Conservation (phyloP, 352 stramenopile species). For the Phytophthora hybrid region DNA sequence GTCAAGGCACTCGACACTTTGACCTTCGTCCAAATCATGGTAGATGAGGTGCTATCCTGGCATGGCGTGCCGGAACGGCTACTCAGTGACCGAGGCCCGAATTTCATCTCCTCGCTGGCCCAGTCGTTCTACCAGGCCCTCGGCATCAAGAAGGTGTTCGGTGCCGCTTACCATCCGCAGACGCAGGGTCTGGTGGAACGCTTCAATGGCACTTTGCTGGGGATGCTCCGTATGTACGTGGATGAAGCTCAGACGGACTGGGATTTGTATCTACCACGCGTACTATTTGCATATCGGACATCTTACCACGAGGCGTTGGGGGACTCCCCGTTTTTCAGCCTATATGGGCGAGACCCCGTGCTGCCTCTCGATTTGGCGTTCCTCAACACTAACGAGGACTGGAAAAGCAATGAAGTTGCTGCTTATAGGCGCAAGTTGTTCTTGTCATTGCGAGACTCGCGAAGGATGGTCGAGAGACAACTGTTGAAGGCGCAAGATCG, state of each 20-base stretch:
- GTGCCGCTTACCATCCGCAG: too few species aligned
- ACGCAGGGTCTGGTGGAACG: too few species aligned
- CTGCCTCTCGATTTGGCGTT: conserved; percentile 16
- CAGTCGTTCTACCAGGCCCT: too few species aligned
- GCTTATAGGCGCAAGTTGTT: background rate
- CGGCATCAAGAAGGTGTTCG: too few species aligned
- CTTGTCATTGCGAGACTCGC: background rate
- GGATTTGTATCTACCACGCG: background rate
- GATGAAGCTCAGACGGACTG: conserved; percentile 4
- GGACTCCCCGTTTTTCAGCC: conserved; percentile 11
- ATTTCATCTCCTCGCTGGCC: background rate
- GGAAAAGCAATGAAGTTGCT: conserved; percentile 15
- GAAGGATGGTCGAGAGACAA: conserved; percentile 2
- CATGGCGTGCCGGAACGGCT: background rate
- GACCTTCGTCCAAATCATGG: background rate
- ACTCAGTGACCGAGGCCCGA: background rate
- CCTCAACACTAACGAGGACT: conserved; percentile 5
- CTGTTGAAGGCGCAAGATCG: background rate
- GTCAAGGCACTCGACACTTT: background rate
- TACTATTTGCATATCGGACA: conserved; percentile 18
- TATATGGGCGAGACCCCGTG: conserved; percentile 6
- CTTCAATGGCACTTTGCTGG: too few species aligned
- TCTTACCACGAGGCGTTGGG: conserved; percentile 10
- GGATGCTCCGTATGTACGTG: too few species aligned
- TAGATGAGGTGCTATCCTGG: background rate